phyloP scores from a whole-genome alignment of 768 basidiomycete genomes.

The Boletus coccyginus region DNA sequence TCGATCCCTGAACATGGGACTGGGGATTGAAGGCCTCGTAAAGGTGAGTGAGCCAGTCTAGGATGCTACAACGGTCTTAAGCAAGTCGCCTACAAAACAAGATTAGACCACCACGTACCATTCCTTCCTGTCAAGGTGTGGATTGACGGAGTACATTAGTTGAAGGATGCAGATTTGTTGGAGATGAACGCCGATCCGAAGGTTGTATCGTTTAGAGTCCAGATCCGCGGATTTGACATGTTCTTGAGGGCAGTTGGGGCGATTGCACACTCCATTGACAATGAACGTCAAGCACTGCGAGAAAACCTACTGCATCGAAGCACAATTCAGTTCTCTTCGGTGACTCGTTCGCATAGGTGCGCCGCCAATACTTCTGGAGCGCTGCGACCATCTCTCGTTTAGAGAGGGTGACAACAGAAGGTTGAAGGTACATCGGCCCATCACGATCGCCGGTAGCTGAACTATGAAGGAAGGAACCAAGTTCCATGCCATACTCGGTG shows the following conservation, averaged over 20 bases:
- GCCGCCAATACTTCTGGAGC: slow-evolving; percentile 23
- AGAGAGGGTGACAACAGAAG: slow-evolving; percentile 16
- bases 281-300: no score
- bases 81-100: no score
- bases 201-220: slow-evolving; percentile 35
- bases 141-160: slow-evolving; percentile 14
- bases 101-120: no score
- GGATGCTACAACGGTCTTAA: neutral
- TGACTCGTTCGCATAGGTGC: slow-evolving; percentile 29
- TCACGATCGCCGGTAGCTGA: no score
- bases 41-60: slow-evolving; percentile 43
- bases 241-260: slow-evolving; percentile 31
- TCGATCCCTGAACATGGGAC: slow-evolving; percentile 44
- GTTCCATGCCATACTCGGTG: no score
- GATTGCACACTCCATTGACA: slow-evolving; percentile 32
- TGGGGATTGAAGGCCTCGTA: slow-evolving; percentile 53
- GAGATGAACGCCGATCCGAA: slow-evolving; percentile 43
- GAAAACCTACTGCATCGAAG: no score
- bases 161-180: slow-evolving; percentile 50
- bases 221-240: slow-evolving; percentile 31
- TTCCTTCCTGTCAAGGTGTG: neutral
- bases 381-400: slow-evolving; percentile 18
- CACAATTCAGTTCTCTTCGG: slow-evolving; percentile 25
- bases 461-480: no score
- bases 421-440: neutral